phyloP scores from a whole-genome alignment of 2,329 filamentous ascomycete genomes.

The Fusarium stilboides region DNA sequence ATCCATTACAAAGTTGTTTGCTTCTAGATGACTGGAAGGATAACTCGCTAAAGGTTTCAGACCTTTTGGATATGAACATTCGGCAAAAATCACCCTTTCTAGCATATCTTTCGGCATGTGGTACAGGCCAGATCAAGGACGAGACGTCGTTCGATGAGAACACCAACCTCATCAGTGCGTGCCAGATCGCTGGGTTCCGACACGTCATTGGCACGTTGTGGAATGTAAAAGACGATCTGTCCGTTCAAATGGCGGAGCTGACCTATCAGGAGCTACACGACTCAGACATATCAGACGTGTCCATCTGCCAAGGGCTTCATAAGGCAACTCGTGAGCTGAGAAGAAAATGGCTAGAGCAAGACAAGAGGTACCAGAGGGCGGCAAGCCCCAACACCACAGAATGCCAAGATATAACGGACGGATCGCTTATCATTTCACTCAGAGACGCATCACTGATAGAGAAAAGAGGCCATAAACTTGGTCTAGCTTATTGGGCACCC shows the following conservation, averaged over 20 bases:
- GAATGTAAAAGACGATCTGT: not conserved
- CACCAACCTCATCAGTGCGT: slow-evolving; percentile 2
- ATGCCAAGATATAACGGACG: not conserved
- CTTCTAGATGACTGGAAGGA: not conserved
- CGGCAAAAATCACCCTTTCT: not conserved
- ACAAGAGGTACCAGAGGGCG: fast-evolving
- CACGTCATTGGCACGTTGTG: not conserved
- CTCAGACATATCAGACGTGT: not conserved
- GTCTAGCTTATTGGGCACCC: not conserved
- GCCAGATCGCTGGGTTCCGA: not conserved
- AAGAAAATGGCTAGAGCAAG: not conserved
- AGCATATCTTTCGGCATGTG: slow-evolving; percentile 14
- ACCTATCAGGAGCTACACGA: not conserved
- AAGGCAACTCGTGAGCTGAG: not conserved
- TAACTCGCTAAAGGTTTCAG: not conserved
- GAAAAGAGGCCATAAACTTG: fast-evolving
- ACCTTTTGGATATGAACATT: slow-evolving; percentile 2
- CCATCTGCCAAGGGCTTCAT: not conserved
- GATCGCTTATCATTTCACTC: not conserved
- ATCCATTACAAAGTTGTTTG: not conserved
- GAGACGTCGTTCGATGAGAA: slow-evolving; percentile 2
- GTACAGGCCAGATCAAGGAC: slow-evolving; percentile 4
- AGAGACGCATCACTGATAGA: not conserved
- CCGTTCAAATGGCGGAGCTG: not conserved
- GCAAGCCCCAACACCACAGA: no score